Conservation (phyloP, 208 protist genomes). For the Trypanosoma grayi region DNA sequence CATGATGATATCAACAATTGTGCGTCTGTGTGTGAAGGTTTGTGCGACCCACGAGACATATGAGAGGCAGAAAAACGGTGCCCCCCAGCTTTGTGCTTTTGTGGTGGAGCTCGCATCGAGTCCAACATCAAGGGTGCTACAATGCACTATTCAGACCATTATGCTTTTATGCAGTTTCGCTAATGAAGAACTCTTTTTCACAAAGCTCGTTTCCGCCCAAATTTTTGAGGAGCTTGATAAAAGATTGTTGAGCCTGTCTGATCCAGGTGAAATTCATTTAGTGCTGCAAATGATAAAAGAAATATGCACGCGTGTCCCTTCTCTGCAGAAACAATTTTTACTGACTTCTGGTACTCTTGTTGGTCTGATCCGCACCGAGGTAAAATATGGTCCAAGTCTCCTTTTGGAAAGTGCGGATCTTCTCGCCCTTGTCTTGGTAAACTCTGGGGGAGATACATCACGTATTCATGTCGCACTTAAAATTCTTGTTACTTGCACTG, state of each 20-base stretch:
- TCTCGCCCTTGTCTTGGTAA: conserved; percentile 7
- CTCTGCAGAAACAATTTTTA: conserved; percentile 16
- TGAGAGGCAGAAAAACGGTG: conserved; percentile 24
- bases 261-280: conserved; percentile 9
- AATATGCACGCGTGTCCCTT: conserved; percentile 19
- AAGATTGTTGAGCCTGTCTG: conserved; percentile 2
- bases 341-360: conserved; percentile 2
- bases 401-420: conserved; percentile 14
- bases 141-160: conserved; percentile 19
- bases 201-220: conserved; percentile 8
- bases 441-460: neutral
- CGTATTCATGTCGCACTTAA: conserved; percentile 8
- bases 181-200: conserved; percentile 28
- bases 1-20: conserved; percentile 8
- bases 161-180: neutral
- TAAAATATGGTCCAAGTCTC: conserved; percentile 14
- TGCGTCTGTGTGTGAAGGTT: conserved; percentile 19
- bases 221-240: conserved; percentile 20
- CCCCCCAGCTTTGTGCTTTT: conserved; percentile 11
- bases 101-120: conserved; percentile 19
- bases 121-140: neutral
- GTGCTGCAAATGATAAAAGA: conserved; percentile 17
- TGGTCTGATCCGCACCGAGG: conserved; percentile 10
- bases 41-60: conserved; percentile 6
- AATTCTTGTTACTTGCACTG: conserved; percentile 1